These are phyloP conservation scores for Cladosporium sp. DNA, from an alignment of 2,329 filamentous ascomycete species.

Conservation along the genomic window DNA sequence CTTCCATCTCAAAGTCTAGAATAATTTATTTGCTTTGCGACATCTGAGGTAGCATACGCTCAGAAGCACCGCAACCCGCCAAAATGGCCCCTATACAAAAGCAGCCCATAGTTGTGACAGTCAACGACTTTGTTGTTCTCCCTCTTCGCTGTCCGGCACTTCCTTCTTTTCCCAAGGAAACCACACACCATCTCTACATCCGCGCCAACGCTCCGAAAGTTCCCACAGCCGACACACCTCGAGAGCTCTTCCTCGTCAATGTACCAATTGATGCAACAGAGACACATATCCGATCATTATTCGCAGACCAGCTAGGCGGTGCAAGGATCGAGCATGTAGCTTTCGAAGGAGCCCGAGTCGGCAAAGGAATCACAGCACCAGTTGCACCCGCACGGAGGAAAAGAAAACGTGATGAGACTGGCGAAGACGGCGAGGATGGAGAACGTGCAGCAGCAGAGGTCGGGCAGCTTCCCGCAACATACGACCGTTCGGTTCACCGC, in stretches of 20 bases:
- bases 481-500: constrained; percentile 65
- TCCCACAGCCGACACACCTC: constrained; percentile 65
- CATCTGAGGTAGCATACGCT: background rate
- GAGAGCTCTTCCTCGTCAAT: constrained; percentile 88
- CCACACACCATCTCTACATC: constrained; percentile 81
- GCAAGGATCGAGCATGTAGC: constrained; percentile 72
- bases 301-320: constrained; percentile 68
- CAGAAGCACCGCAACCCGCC: background rate
- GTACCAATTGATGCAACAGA: constrained; percentile 80
- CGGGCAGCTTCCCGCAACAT: constrained; percentile 60
- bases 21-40: background rate
- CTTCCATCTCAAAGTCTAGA: background rate
- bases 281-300: constrained; percentile 69
- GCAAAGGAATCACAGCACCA: constrained; percentile 33
- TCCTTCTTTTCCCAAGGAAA: constrained; percentile 58
- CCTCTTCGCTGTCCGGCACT: constrained; percentile 62
- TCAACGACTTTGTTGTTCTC: constrained; percentile 64
- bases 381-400: constrained; percentile 46
- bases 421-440: constrained; percentile 28
- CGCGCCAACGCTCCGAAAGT: constrained; percentile 77
- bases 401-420: constrained; percentile 47
- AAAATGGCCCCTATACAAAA: constrained; percentile 17
- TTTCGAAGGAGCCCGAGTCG: constrained; percentile 63
- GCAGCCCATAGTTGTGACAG: constrained; percentile 25
- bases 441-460: constrained; percentile 40